These are phyloP conservation scores for Penicillium pancosmium DNA, from an alignment of 495 filamentous ascomycete species.

Conservation along the genomic window DNA sequence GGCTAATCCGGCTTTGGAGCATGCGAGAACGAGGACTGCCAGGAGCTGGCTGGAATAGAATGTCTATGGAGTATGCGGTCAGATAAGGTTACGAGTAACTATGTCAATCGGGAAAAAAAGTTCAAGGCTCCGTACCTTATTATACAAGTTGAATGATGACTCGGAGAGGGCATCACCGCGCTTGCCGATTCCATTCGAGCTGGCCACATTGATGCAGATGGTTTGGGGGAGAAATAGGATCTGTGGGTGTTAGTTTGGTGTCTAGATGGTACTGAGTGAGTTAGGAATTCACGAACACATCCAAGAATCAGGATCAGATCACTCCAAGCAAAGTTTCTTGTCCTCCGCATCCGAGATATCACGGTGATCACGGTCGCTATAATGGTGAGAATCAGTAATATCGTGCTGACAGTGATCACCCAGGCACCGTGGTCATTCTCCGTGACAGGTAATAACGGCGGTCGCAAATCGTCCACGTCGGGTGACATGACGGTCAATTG, in stretches of 20 bases:
- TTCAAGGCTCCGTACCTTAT: background rate
- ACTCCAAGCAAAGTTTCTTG: conserved; percentile 10
- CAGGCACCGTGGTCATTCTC: conserved; percentile 15
- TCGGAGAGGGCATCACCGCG: conserved; percentile 3
- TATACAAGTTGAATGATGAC: conserved; percentile 7
- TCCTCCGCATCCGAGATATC: conserved; percentile 12
- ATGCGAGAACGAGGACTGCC: conserved; percentile 16
- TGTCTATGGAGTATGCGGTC: background rate
- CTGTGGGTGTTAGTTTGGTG: background rate
- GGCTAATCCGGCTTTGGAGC: conserved; percentile 18
- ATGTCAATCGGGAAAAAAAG: too few species aligned
- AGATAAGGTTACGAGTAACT: background rate
- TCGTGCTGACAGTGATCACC: conserved; percentile 19
- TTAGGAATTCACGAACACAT: conserved; percentile 1
- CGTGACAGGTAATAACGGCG: conserved; percentile 12
- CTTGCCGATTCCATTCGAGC: conserved; percentile 13
- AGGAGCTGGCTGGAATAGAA: conserved; percentile 10
- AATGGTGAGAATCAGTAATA: conserved; percentile 13
- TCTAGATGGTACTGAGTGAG: background rate
- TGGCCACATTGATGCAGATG: conserved; percentile 14
- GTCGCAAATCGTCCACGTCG: background rate
- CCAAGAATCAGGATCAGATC: conserved; percentile 7
- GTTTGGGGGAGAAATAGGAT: conserved; percentile 11
- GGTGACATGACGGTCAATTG: conserved; percentile 3
- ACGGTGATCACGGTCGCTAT: background rate